These are phyloP conservation scores for Athelia psychrophila DNA, from an alignment of 1,284 basidiomycete genomes.

Conservation along the genomic window DNA sequence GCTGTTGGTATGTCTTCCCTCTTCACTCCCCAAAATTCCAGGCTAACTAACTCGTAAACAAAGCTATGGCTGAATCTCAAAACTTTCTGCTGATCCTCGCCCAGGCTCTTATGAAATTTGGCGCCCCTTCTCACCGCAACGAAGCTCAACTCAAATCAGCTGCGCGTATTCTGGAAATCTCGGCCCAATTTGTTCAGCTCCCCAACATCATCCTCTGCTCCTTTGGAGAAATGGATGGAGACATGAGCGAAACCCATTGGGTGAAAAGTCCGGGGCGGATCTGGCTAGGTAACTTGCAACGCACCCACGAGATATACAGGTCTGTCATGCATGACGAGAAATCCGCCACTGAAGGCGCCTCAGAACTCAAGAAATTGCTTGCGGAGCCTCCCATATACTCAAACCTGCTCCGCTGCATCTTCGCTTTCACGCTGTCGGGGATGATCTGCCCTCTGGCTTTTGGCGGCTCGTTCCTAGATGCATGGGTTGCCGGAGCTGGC, in stretches of 20 bases:
- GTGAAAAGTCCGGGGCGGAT: constrained; percentile 74
- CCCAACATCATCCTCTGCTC: constrained; percentile 81
- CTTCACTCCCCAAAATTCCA: background rate
- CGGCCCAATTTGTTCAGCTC: constrained; percentile 79
- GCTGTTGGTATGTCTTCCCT: background rate
- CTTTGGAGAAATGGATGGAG: constrained; percentile 77
- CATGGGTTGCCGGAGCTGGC: constrained; percentile 72
- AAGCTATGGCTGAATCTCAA: constrained; percentile 55
- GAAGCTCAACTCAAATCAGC: constrained; percentile 71
- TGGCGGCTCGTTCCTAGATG: constrained; percentile 81
- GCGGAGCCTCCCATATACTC: constrained; percentile 59
- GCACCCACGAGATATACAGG: constrained; percentile 75
- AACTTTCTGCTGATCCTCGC: constrained; percentile 63
- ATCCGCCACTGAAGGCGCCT: constrained; percentile 68
- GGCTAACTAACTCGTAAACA: background rate
- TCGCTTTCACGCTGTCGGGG: constrained; percentile 71
- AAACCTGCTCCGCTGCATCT: constrained; percentile 51
- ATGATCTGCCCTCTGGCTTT: constrained; percentile 83
- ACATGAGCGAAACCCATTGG: constrained; percentile 80
- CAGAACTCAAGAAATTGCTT: constrained; percentile 45
- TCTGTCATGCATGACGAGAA: constrained; percentile 83
- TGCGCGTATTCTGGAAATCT: constrained; percentile 78
- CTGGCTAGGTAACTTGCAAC: constrained; percentile 73
- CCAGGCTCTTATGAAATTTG: constrained; percentile 64
- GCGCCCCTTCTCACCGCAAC: constrained; percentile 71